Percentiles rank a stretch among this genome's conserved stretches.
These are phyloP conservation scores for Myriosclerotinia scirpicola DNA, from an alignment of 2,329 filamentous ascomycete species.

Conservation along the genomic window DNA sequence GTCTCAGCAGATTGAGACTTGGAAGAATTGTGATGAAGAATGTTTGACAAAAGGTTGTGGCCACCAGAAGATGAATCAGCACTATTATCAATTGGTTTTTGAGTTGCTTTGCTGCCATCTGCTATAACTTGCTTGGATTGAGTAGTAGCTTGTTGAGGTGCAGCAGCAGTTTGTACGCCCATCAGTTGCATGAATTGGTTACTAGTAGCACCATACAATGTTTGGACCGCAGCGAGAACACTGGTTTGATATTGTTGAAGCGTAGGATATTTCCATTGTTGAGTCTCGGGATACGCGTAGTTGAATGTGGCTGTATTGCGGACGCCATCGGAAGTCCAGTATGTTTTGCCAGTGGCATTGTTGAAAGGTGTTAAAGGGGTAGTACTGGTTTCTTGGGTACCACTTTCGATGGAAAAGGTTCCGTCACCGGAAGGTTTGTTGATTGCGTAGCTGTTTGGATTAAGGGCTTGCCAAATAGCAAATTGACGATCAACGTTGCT, in stretches of 20 bases:
- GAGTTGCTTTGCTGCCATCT: slow-evolving; percentile 3
- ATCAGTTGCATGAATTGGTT: slow-evolving; percentile 26
- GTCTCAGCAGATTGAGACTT: neutral
- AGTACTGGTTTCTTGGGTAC: slow-evolving; percentile 53
- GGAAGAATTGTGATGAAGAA: neutral
- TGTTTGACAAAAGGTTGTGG: neutral
- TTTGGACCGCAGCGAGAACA: slow-evolving; percentile 28
- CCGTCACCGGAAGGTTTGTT: slow-evolving; percentile 54
- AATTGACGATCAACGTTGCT: slow-evolving; percentile 71
- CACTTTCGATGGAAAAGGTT: slow-evolving; percentile 60
- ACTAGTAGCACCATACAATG: slow-evolving; percentile 30
- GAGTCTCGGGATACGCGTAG: slow-evolving; percentile 72
- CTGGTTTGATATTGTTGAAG: slow-evolving; percentile 28
- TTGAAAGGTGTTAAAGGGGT: slow-evolving; percentile 69
- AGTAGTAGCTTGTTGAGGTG: neutral
- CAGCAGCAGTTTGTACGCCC: neutral
- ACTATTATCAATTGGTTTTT: neutral
- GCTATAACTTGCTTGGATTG: neutral
- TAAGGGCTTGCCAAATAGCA: slow-evolving; percentile 73
- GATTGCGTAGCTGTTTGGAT: slow-evolving; percentile 66
- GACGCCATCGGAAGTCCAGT: slow-evolving; percentile 30
- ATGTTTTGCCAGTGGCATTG: slow-evolving; percentile 39
- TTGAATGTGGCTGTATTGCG: slow-evolving; percentile 52
- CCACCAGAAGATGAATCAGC: neutral
- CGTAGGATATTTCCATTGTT: slow-evolving; percentile 30